Percentiles rank a stretch among this genome's conserved stretches.
Evolutionary conservation across 2,329 filamentous ascomycete genomes (phyloP).

Genomic region (Juglanconis sp.): DNA sequence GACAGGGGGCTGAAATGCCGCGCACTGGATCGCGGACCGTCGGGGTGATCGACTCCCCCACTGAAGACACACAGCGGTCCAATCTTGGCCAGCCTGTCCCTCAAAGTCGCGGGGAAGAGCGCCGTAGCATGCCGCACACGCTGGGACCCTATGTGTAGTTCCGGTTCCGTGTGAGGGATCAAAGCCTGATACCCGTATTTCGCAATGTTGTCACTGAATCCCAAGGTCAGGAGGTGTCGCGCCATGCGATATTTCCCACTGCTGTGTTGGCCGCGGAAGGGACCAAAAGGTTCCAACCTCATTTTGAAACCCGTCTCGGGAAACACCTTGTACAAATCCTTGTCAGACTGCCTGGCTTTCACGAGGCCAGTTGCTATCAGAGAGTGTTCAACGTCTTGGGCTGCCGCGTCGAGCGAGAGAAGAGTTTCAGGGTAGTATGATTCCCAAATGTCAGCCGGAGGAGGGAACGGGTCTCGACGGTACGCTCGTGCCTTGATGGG

Average conservation of each 20-base stretch:
- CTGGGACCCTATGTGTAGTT: constrained; percentile 2
- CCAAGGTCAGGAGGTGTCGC: constrained; percentile 3
- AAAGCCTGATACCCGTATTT: constrained; percentile 1
- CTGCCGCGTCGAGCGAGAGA: background rate
- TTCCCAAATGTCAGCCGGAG: background rate
- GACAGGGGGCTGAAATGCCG: constrained; percentile 7
- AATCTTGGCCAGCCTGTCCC: background rate
- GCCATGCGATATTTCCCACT: background rate
- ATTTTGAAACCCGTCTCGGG: background rate
- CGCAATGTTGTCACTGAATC: constrained; percentile 10
- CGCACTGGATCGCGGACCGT: background rate
- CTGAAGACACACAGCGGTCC: constrained; percentile 5
- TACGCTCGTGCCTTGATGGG: background rate
- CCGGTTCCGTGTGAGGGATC: background rate
- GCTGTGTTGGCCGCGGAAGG: background rate
- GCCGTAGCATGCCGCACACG: background rate
- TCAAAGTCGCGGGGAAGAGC: background rate
- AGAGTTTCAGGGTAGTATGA: background rate
- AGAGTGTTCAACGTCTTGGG: background rate
- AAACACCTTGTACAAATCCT: background rate
- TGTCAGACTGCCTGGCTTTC: background rate
- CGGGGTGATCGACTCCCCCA: background rate
- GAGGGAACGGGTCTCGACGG: too few relatives aligned
- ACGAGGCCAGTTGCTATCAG: constrained; percentile 2
- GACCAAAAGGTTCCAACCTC: constrained; percentile 2